Base-by-base conservation (phyloP, 805 yeast species). In the Suhomyces tanzawaensis region DNA sequence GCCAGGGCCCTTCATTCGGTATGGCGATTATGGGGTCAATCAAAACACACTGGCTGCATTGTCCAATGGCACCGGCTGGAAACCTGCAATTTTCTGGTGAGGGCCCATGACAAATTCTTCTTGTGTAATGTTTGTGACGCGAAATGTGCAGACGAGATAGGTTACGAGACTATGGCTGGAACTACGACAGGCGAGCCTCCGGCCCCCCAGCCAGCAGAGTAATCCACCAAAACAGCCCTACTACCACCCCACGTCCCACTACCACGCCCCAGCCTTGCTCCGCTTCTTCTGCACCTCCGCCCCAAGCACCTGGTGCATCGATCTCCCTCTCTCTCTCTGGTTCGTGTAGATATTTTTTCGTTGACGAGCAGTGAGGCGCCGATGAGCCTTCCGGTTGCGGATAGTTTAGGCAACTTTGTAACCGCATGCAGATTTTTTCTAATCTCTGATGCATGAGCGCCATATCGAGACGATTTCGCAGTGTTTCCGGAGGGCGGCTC, bases 401-500 rank as follows among this genome's bases (percentile, higher is more conserved):
- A 22, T n/a, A 18, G 14, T 12, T 16, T 32, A 14, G n/a, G 23
- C 26, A 9, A 14, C 15, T 32, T 32, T 32, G 34, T 32, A 27
- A n/a, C 26, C 28, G 26, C 12, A 14, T 14, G 12, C 21, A 19
- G 28, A 21, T 21, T 15, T 19, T 16, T 22, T 16, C 22, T n/a
- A 19, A 14, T 22, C 17, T 32, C 14, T 7, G 13, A 27, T 3
- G 34, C 22, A 22, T 5, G 23, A 14, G 15, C 13, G 19, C 27
- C 19, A n/a, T 14, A 21, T 32, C 21, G 27, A 32, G 34, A 16
- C 28, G 23, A 32, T 32, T 32, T 32, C 12, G 9, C 24, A 7
- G 24, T 21, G 24, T 21, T 21, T 21, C 7, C n/a, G n/a, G n/a
- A n/a, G n/a, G n/a, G n/a, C 24, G 24, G 24, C 24, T 21, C 7